These are phyloP conservation scores for Neobulgaria alba DNA, from an alignment of 2,329 filamentous ascomycete species.

Conservation along the genomic window DNA sequence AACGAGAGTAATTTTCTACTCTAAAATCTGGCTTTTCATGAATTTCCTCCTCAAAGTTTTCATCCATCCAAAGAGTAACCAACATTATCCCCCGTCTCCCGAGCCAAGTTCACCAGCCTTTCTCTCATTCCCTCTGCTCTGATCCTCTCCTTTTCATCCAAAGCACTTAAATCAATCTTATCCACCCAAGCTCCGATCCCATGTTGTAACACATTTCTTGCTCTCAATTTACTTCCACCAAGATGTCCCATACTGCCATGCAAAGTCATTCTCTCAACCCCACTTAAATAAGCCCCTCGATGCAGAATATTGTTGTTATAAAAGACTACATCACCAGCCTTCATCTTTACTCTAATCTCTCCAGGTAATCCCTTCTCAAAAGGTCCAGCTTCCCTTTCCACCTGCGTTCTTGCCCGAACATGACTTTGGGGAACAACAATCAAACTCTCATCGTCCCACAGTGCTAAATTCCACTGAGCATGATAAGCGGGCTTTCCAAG, in stretches of 20 bases:
- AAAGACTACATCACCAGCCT: slow-evolving; percentile 73
- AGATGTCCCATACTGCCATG: slow-evolving; percentile 63
- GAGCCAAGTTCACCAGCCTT: slow-evolving; percentile 53
- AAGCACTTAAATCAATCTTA: slow-evolving; percentile 43
- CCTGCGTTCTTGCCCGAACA: slow-evolving; percentile 56
- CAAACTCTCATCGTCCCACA: slow-evolving; percentile 66
- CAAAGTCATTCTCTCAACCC: slow-evolving; percentile 57
- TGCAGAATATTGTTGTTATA: slow-evolving; percentile 88
- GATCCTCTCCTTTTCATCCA: slow-evolving; percentile 32
- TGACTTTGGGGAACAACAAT: slow-evolving; percentile 75
- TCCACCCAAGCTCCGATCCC: slow-evolving; percentile 60
- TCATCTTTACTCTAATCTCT: slow-evolving; percentile 57
- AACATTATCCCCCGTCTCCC: slow-evolving; percentile 45
- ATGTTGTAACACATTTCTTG: slow-evolving; percentile 68
- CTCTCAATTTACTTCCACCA: slow-evolving; percentile 44
- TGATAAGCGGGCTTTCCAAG: slow-evolving; percentile 57
- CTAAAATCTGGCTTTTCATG: too few relatives aligned
- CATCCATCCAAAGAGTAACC: slow-evolving; percentile 53
- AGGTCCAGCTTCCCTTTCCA: slow-evolving; percentile 59
- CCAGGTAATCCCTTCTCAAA: slow-evolving; percentile 53
- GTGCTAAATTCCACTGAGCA: slow-evolving; percentile 80
- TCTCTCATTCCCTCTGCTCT: slow-evolving; percentile 56
- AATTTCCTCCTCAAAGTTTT: too few relatives aligned
- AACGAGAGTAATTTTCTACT: too few relatives aligned
- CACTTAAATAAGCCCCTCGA: slow-evolving; percentile 54